Conservation (phyloP, 768 basidiomycete species). For the Rhizopogon vulgaris region DNA sequence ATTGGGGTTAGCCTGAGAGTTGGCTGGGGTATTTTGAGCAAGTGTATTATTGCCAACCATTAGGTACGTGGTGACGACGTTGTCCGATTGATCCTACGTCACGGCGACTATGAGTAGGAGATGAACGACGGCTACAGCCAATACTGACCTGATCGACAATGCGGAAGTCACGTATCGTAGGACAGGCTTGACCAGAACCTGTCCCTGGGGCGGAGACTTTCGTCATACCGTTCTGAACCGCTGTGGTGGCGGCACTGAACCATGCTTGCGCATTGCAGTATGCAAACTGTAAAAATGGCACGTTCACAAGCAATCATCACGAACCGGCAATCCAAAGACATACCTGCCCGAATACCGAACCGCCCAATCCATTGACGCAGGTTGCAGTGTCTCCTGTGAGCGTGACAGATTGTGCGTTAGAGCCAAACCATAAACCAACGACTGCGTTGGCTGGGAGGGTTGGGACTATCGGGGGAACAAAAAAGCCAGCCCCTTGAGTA, state of each 20-base stretch:
- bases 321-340: neutral
- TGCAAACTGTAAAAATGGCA: slow-evolving; percentile 12
- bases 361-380: slow-evolving; percentile 18
- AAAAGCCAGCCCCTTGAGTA: slow-evolving; percentile 13
- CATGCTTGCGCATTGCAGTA: slow-evolving; percentile 19
- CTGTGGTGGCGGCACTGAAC: slow-evolving; percentile 15
- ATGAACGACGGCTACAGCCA: neutral
- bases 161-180: slow-evolving; percentile 22
- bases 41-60: slow-evolving; percentile 16
- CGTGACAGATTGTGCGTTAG: slow-evolving; percentile 17
- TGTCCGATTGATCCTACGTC: slow-evolving; percentile 22
- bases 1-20: slow-evolving; percentile 17
- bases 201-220: slow-evolving; percentile 17
- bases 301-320: neutral
- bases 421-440: slow-evolving; percentile 24
- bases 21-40: slow-evolving; percentile 20
- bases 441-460: slow-evolving; percentile 18
- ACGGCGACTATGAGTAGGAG: neutral
- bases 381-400: slow-evolving; percentile 15
- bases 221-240: slow-evolving; percentile 14
- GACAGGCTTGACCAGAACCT: slow-evolving; percentile 17
- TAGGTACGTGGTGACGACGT: slow-evolving; percentile 23
- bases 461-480: slow-evolving; percentile 15
- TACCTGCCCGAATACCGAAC: slow-evolving; percentile 22
- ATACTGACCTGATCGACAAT: slow-evolving; percentile 17